phyloP scores from a whole-genome alignment of 2,329 filamentous ascomycete species.

The Rhynchosporium secalis region DNA sequence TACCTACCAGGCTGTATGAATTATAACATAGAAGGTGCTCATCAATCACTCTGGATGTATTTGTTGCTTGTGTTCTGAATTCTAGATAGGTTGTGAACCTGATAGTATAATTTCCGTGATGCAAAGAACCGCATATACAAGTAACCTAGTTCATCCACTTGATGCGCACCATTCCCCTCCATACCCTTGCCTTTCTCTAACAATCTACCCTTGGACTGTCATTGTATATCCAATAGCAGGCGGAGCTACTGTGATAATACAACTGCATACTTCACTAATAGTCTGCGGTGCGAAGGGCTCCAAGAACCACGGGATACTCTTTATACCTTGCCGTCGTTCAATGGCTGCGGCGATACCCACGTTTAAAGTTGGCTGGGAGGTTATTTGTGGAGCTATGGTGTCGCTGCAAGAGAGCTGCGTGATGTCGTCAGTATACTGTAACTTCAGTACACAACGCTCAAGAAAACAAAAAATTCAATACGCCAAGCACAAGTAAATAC shows the following conservation, averaged over 20 bases:
- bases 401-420: not conserved
- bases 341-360: not conserved
- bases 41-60: no score
- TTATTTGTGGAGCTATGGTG: not conserved
- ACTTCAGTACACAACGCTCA: not conserved
- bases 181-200: no score
- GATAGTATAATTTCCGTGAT: no score
- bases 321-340: not conserved
- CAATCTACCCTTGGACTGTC: not conserved
- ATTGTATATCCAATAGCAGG: conserved; percentile 11
- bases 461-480: not conserved
- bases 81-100: no score
- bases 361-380: not conserved
- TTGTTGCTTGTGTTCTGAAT: no score
- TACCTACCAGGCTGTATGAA: no score
- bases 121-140: no score
- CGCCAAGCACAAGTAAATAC: not conserved
- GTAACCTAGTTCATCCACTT: no score
- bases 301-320: conserved; percentile 15
- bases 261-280: conserved; percentile 13
- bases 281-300: conserved; percentile 7
- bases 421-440: no score
- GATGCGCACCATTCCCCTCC: no score
- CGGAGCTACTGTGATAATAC: conserved; percentile 5
- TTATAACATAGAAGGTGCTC: no score